Evolutionary conservation across 306 rosid species (phyloP), one percentile per base, ranked within the genome.

Genomic region (Corylus avellana): DNA sequence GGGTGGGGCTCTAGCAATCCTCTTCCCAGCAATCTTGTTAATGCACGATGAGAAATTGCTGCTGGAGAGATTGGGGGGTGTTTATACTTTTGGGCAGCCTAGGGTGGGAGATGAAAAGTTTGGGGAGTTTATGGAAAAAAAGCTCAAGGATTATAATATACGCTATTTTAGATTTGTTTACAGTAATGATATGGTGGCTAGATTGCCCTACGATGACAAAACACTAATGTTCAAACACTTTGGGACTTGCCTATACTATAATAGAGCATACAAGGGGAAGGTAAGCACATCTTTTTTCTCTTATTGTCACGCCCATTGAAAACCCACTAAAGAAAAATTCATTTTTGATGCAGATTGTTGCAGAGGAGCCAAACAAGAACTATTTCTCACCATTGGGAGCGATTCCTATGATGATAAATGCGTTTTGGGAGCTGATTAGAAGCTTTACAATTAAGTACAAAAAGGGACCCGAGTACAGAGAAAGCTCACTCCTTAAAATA

Each of bases 71-170:
- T 63, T 90, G 27, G 90, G 90, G 62, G 97, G 96, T 50, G 85
- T 94, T 51, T 90, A 90, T 77, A 94, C 97, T 2, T 94, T 89
- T 82, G 98, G 98, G n/a, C 98, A 92, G 74, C 98, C 98, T 4
- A 86, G 98, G 72, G 94, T 94, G 47, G 97, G 98, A 50, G 91
- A 94, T 46, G 68, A 64, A 17, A 55, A 7, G 0, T 92, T 86
- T 53, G 89, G 89, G 2, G 6, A 50, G 0, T 92, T 68, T 81
- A 92, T 94, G 98, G 83, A 78, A 20, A 57, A 63, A 1, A 72
- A 85, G 13, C 57, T 94, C 87, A 75, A n/a, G n/a, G 77, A 88
- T n/a, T 81, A 90, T 82, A 18, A 76, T 1, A 83, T 90, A 1
- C 80, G 11, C 22, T 92, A 92, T 81, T 85, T 81, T 61, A 87